A percentile compares a stretch with the other conserved stretches of the same genome.
Evolutionary conservation across 768 basidiomycete species (phyloP).

Genomic region (Xerocomus potaroensis): DNA sequence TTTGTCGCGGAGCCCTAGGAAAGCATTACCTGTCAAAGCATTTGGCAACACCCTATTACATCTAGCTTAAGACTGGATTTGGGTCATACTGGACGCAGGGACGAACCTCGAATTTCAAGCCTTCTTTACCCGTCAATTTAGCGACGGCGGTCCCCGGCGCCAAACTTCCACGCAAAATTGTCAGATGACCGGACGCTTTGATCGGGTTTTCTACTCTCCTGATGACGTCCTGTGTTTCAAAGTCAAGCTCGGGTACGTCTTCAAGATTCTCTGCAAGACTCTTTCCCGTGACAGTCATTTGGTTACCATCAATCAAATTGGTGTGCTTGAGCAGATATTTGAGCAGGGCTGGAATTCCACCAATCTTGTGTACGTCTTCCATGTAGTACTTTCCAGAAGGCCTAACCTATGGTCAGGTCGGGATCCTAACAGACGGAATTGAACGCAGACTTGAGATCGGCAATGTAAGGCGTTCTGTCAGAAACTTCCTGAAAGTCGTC

Average conservation of each 20-base stretch:
- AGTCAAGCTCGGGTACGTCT: slow-evolving; percentile 69
- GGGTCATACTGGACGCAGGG: neutral
- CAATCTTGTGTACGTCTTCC: slow-evolving; percentile 85
- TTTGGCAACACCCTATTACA: slow-evolving; percentile 59
- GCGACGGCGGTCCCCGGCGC: slow-evolving; percentile 86
- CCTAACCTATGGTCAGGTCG: slow-evolving; percentile 31
- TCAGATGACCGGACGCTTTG: slow-evolving; percentile 82
- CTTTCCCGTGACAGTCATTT: slow-evolving; percentile 88
- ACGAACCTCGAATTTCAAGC: slow-evolving; percentile 69
- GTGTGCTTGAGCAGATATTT: slow-evolving; percentile 81
- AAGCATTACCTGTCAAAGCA: slow-evolving; percentile 64
- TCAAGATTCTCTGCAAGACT: slow-evolving; percentile 84
- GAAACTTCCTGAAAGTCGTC: slow-evolving; percentile 85
- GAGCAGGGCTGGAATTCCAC: slow-evolving; percentile 79
- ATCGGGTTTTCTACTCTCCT: slow-evolving; percentile 70
- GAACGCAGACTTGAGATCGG: slow-evolving; percentile 65
- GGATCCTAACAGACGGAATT: neutral
- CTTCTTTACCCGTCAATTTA: slow-evolving; percentile 93
- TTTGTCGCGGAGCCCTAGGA: neutral
- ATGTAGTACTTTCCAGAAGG: slow-evolving; percentile 86
- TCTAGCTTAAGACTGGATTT: neutral
- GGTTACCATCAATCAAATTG: slow-evolving; percentile 73
- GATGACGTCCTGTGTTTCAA: slow-evolving; percentile 75
- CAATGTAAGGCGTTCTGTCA: slow-evolving; percentile 77
- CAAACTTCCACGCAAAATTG: slow-evolving; percentile 85